Percentiles rank a stretch among this genome's conserved stretches.
phyloP scores from a whole-genome alignment of 2,329 filamentous ascomycete genomes.

The Paecilomyces fulvus region DNA sequence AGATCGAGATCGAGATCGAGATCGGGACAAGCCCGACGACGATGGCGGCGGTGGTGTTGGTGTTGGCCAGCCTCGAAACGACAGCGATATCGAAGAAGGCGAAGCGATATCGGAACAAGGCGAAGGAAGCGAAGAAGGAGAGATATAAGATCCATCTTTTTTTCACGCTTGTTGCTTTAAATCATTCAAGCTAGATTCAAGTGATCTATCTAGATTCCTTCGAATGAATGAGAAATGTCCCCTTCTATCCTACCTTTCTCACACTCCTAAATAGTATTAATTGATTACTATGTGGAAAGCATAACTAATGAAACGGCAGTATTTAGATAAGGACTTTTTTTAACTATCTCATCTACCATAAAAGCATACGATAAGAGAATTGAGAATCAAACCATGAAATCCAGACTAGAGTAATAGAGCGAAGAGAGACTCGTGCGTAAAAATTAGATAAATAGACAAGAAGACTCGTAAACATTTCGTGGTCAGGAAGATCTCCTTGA shows the following conservation, averaged over 20 bases:
- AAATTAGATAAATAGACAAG: constrained; percentile 1
- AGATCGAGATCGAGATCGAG: constrained; percentile 3
- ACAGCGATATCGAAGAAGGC: constrained; percentile 10
- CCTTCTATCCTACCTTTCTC: too few species aligned
- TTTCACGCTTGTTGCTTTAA: not conserved
- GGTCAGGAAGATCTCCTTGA: not conserved
- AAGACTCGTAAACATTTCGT: not conserved
- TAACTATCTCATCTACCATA: not conserved
- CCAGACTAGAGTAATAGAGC: not conserved
- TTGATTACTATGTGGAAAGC: too few species aligned
- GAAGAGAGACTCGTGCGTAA: not conserved
- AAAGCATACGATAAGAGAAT: not conserved
- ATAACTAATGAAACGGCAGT: not conserved
- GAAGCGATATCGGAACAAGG: constrained; percentile 11
- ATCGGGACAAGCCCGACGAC: constrained; percentile 3
- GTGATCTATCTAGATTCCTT: not conserved
- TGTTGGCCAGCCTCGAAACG: not conserved
- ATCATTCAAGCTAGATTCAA: not conserved
- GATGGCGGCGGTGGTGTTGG: not conserved
- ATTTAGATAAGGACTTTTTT: not conserved
- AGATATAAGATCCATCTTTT: constrained; percentile 18
- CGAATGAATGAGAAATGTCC: not conserved
- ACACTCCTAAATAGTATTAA: too few species aligned
- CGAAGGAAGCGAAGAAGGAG: constrained; percentile 35
- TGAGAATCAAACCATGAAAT: not conserved